phyloP scores from a whole-genome alignment of 257 asterid species.

The Nicotiana paniculata region DNA sequence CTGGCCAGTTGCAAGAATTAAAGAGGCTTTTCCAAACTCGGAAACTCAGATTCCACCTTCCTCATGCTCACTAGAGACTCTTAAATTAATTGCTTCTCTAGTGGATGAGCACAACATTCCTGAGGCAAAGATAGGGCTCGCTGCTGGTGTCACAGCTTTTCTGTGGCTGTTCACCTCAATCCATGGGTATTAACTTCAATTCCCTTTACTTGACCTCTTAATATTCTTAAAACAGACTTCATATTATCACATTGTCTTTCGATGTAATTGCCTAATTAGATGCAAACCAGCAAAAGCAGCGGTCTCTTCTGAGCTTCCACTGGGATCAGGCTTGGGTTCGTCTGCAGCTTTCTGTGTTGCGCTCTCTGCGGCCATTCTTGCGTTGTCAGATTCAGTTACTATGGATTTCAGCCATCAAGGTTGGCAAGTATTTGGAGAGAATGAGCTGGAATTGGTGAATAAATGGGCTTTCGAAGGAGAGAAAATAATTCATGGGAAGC shows the following conservation, averaged over 20 bases:
- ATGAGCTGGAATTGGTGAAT: slow-evolving; percentile 75
- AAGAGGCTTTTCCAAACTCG: slow-evolving; percentile 63
- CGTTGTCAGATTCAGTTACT: slow-evolving; percentile 53
- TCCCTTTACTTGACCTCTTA: background rate
- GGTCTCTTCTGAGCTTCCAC: slow-evolving; percentile 86
- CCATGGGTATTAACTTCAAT: slow-evolving; percentile 49
- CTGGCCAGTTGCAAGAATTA: slow-evolving; percentile 77
- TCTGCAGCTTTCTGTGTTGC: slow-evolving; percentile 96
- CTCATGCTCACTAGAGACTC: slow-evolving; percentile 64
- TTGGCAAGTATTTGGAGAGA: slow-evolving; percentile 74
- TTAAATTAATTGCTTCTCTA: slow-evolving; percentile 64
- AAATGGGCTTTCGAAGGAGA: slow-evolving; percentile 98
- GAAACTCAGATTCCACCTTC: slow-evolving; percentile 47
- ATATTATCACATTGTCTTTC: slow-evolving; percentile 8
- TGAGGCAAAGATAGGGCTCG: slow-evolving; percentile 55
- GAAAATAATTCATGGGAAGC: slow-evolving; percentile 94
- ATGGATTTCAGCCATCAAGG: slow-evolving; percentile 81
- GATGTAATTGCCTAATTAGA: slow-evolving; percentile 36
- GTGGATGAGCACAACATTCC: slow-evolving; percentile 74
- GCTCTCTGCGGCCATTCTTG: slow-evolving; percentile 74
- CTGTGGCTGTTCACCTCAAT: slow-evolving; percentile 83
- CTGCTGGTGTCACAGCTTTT: slow-evolving; percentile 80
- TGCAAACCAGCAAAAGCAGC: slow-evolving; percentile 76
- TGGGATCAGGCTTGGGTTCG: slow-evolving; percentile 97
- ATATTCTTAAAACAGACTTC: background rate